Percentiles rank a stretch among this genome's conserved stretches.
Conservation (phyloP, 768 basidiomycete genomes). For the Boletus huronensis region DNA sequence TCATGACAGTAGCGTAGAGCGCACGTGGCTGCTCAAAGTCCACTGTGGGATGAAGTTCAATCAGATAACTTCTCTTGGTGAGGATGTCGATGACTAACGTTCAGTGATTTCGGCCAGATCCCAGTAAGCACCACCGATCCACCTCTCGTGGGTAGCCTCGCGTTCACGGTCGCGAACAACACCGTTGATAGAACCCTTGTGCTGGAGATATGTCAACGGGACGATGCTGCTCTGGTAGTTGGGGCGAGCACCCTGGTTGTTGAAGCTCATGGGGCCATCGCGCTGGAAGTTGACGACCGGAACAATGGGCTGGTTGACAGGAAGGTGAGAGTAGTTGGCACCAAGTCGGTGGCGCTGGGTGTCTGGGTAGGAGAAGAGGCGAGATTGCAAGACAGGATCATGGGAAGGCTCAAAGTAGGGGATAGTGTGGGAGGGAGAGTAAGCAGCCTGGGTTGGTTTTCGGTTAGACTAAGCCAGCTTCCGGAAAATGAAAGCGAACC, state of each 20-base stretch:
- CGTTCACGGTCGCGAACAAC: conserved; percentile 37
- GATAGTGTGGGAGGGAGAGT: conserved; percentile 83
- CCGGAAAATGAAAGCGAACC: conserved; percentile 31
- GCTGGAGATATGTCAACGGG: conserved; percentile 61
- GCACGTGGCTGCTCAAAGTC: conserved; percentile 84
- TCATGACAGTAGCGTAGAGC: conserved; percentile 66
- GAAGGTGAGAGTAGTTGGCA: conserved; percentile 78
- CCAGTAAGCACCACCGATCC: conserved; percentile 63
- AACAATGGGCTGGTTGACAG: conserved; percentile 75
- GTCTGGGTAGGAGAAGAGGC: conserved; percentile 93
- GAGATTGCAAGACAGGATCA: conserved; percentile 92
- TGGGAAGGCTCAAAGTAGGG: conserved; percentile 88
- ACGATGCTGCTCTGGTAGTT: conserved; percentile 82
- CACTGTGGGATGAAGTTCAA: conserved; percentile 38
- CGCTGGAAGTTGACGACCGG: conserved; percentile 91
- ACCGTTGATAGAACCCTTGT: conserved; percentile 45
- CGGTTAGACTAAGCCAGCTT: conserved; percentile 5
- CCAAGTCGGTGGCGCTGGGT: conserved; percentile 85
- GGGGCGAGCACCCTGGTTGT: conserved; percentile 80
- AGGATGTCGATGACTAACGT: conserved; percentile 45
- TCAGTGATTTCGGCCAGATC: conserved; percentile 76
- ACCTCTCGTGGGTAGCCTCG: conserved; percentile 63
- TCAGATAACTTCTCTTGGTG: neutral
- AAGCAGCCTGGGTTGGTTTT: conserved; percentile 51
- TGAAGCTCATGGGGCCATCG: conserved; percentile 64